These are phyloP conservation scores for Moricandia moricandioides DNA, from an alignment of 345 rosid genomes.

Conservation along the genomic window DNA sequence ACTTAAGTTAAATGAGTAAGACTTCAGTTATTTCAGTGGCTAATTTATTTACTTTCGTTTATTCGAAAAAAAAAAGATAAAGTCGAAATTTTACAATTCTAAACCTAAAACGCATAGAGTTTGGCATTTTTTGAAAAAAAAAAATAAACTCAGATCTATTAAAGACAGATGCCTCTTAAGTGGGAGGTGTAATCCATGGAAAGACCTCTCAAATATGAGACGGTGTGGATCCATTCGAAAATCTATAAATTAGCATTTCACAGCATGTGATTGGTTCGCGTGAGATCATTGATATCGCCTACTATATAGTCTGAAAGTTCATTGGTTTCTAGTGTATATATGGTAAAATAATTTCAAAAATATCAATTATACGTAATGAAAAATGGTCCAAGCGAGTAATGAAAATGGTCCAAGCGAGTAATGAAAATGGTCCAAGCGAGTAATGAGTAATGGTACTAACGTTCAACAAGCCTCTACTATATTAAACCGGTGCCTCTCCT, in stretches of 20 bases:
- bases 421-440: neutral
- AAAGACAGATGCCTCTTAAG: no score
- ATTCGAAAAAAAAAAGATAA: neutral
- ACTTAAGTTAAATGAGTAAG: neutral
- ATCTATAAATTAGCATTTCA: neutral
- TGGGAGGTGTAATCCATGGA: no score
- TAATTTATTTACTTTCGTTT: neutral
- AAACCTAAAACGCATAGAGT: neutral
- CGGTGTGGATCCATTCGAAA: neutral
- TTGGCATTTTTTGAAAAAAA: no score
- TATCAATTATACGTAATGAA: neutral
- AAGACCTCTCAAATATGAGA: no score
- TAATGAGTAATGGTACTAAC: neutral
- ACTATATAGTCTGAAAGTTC: neutral
- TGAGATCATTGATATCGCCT: neutral
- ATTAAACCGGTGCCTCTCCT: neutral
- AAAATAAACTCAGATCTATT: no score
- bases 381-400: no score
- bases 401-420: neutral
- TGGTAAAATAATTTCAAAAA: neutral
- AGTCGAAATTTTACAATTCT: neutral
- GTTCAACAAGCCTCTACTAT: neutral
- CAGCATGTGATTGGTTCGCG: neutral
- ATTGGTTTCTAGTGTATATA: neutral
- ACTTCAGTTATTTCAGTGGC: no score